Evolutionary conservation across 768 basidiomycete species (phyloP).

Genomic region (Phanerochaete carnosa): DNA sequence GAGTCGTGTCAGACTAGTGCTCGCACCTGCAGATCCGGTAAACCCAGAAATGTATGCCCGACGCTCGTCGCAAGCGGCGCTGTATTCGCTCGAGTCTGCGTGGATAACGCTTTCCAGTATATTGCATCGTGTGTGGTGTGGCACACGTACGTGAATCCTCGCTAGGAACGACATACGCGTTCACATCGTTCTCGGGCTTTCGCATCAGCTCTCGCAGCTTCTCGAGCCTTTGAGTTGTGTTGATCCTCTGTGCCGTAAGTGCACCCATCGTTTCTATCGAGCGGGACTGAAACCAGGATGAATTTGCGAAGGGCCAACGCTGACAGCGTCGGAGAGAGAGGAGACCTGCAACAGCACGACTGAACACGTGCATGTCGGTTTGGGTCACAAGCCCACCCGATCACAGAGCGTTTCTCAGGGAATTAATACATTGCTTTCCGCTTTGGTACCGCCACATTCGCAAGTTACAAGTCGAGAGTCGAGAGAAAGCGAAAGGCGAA

Average conservation of each 20-base stretch:
- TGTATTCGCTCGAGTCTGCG: slow-evolving; percentile 88
- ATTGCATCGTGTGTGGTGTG: neutral
- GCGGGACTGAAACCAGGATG: neutral
- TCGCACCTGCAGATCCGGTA: slow-evolving; percentile 85
- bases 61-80: slow-evolving; percentile 78
- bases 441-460: neutral
- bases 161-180: slow-evolving; percentile 81
- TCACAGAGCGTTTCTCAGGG: neutral
- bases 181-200: slow-evolving; percentile 47
- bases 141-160: slow-evolving; percentile 83
- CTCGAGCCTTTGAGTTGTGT: slow-evolving; percentile 62
- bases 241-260: slow-evolving; percentile 39
- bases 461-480: too few relatives aligned
- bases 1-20: neutral
- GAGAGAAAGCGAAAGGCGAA: neutral
- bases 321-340: slow-evolving; percentile 10
- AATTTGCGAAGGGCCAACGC: neutral
- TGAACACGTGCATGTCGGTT: slow-evolving; percentile 4
- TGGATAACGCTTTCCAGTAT: neutral
- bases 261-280: slow-evolving; percentile 34
- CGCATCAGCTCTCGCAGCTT: slow-evolving; percentile 71
- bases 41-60: slow-evolving; percentile 92
- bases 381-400: neutral
- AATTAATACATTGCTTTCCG: neutral
- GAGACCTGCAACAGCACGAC: slow-evolving; percentile 6